These are phyloP conservation scores for Teunomyces atbi DNA, from an alignment of 805 yeast genomes.

Conservation along the genomic window DNA sequence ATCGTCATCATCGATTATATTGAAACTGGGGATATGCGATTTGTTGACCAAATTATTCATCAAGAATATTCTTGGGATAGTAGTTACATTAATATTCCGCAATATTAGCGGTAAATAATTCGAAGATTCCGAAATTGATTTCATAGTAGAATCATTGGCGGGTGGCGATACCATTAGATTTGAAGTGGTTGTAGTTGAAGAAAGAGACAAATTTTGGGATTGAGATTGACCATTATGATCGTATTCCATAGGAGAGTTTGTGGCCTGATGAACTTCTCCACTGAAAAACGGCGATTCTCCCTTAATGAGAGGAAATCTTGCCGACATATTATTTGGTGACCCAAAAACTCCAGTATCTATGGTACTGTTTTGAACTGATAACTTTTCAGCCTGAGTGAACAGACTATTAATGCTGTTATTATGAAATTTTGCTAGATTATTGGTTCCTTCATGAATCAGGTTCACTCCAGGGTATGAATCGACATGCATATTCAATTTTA, in stretches of 20 bases:
- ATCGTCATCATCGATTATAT: conserved; percentile 34
- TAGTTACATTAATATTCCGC: conserved; percentile 58
- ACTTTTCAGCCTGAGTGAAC: conserved; percentile 1
- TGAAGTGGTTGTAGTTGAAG: not conserved
- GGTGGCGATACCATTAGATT: not conserved
- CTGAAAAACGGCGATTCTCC: conserved; percentile 19
- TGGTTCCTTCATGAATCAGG: conserved; percentile 1
- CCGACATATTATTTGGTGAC: conserved; percentile 14
- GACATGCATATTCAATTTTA: conserved; percentile 24
- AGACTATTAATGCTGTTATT: not conserved
- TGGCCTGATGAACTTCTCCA: conserved; percentile 11
- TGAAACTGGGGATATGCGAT: conserved; percentile 24
- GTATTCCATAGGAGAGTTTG: conserved; percentile 17
- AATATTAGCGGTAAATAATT: conserved; percentile 69
- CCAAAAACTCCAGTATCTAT: conserved; percentile 14
- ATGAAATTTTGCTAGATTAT: not conserved
- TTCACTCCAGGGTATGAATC: conserved; percentile 10
- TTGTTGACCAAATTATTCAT: conserved; percentile 29
- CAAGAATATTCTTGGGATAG: conserved; percentile 57
- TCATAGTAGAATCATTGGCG: conserved; percentile 1
- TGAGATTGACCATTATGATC: conserved; percentile 1
- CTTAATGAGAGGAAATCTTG: conserved; percentile 13
- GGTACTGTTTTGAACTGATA: conserved; percentile 5
- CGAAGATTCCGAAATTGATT: conserved; percentile 35
- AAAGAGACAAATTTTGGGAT: not conserved